phyloP scores from a whole-genome alignment of 805 yeast species.

The Nakazawaea pomicola region DNA sequence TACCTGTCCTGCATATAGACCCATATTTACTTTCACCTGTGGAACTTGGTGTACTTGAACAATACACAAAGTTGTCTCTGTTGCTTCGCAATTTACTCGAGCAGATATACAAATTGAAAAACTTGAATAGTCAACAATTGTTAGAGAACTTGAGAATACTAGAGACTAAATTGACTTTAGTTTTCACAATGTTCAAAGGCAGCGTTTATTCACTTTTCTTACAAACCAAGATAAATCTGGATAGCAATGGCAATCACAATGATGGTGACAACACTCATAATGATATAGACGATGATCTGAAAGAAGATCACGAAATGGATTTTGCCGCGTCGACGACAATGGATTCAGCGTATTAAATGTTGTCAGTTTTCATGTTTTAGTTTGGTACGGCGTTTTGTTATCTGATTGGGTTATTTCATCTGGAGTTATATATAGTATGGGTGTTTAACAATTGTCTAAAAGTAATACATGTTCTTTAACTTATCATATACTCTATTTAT shows the following conservation, averaged over 20 bases:
- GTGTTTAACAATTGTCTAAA: too few relatives aligned
- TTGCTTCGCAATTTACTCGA: conserved; percentile 28
- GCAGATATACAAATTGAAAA: conserved; percentile 27
- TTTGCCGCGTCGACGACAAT: neutral
- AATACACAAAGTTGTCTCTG: conserved; percentile 32
- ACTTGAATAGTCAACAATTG: conserved; percentile 26
- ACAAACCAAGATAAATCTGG: conserved; percentile 6
- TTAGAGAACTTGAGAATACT: conserved; percentile 33
- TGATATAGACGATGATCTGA: too few relatives aligned
- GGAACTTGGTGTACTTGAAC: conserved; percentile 31
- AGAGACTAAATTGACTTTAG: conserved; percentile 38
- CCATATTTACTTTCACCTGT: conserved; percentile 5
- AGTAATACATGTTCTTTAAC: too few relatives aligned
- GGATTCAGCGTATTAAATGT: neutral
- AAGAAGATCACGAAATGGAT: neutral
- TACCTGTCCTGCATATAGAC: too few relatives aligned
- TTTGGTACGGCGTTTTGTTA: too few relatives aligned
- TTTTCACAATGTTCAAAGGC: conserved; percentile 39
- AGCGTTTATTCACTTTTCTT: conserved; percentile 29
- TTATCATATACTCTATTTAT: too few relatives aligned
- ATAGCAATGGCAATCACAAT: neutral
- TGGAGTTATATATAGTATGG: conserved; percentile 10
- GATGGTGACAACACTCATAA: too few relatives aligned
- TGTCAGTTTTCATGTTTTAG: too few relatives aligned
- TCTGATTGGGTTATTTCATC: neutral